Conservation (phyloP, 2,329 filamentous ascomycete genomes). For the Colletotrichum camelliae region DNA sequence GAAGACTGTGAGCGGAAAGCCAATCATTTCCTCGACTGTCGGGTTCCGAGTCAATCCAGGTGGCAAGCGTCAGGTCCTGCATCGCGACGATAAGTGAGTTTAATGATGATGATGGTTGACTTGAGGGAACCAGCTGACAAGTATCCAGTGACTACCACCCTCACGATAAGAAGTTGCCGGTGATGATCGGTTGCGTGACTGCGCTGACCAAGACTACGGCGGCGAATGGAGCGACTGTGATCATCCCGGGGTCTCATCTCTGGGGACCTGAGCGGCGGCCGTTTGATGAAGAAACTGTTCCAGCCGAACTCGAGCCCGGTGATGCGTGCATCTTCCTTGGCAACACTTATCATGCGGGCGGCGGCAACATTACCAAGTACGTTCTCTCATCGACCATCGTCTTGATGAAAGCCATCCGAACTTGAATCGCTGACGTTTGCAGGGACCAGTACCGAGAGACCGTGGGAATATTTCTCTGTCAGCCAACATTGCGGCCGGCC, state of each 20-base stretch:
- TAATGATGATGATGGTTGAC: rapidly evolving
- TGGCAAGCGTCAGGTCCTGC: conserved; percentile 41
- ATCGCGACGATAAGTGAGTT: conserved; percentile 36
- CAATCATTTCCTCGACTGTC: conserved; percentile 39
- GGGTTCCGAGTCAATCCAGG: conserved; percentile 45
- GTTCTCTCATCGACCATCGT: neutral
- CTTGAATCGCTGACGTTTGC: neutral
- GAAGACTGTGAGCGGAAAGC: conserved; percentile 37
- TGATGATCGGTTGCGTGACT: conserved; percentile 42
- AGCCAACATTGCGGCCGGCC: conserved; percentile 35
- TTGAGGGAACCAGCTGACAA: neutral
- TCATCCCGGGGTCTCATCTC: conserved; percentile 44
- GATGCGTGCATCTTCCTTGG: conserved; percentile 45
- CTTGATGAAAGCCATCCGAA: no score
- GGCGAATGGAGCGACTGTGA: conserved; percentile 46
- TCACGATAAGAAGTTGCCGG: conserved; percentile 37
- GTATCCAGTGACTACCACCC: conserved; percentile 26
- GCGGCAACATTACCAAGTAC: conserved; percentile 37
- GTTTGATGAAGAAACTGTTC: conserved; percentile 39
- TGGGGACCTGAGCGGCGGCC: conserved; percentile 43
- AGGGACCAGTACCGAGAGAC: conserved; percentile 34
- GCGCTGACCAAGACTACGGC: conserved; percentile 43
- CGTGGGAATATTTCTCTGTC: conserved; percentile 39
- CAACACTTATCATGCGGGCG: conserved; percentile 44
- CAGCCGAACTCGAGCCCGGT: conserved; percentile 43